Conservation (phyloP, 2,329 filamentous ascomycete species). For the Juglanconis juglandina region DNA sequence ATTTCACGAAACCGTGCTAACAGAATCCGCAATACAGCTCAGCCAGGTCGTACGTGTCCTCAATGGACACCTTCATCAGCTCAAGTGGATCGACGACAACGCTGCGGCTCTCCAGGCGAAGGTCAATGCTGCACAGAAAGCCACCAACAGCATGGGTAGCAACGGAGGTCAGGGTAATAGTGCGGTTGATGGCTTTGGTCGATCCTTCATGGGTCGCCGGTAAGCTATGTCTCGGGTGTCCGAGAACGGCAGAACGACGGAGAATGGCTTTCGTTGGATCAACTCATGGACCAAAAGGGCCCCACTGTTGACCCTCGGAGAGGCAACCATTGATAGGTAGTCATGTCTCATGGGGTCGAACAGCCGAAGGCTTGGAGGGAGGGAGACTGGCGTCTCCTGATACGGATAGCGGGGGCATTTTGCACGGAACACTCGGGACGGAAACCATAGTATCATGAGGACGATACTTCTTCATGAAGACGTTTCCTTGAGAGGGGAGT, state of each 20-base stretch:
- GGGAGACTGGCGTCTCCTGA: not conserved
- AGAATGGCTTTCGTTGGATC: not conserved
- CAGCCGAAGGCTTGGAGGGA: not conserved
- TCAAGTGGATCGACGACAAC: constrained; percentile 90
- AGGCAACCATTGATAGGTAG: too few relatives aligned
- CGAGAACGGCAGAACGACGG: too few relatives aligned
- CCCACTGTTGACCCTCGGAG: not conserved
- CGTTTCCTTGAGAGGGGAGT: not conserved
- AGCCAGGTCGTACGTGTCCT: constrained; percentile 94
- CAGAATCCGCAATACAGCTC: constrained; percentile 50
- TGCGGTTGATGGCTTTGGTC: constrained; percentile 84
- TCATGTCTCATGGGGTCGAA: not conserved
- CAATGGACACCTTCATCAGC: constrained; percentile 85
- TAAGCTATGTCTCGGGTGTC: constrained; percentile 31
- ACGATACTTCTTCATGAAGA: not conserved
- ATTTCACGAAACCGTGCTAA: constrained; percentile 22
- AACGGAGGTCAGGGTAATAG: constrained; percentile 62
- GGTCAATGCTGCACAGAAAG: constrained; percentile 77
- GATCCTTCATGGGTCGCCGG: constrained; percentile 77
- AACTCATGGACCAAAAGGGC: not conserved
- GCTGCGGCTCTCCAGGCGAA: constrained; percentile 78
- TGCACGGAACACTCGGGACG: not conserved
- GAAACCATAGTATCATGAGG: not conserved
- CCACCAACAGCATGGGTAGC: constrained; percentile 59
- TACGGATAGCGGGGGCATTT: not conserved